These are phyloP conservation scores for Pyrus bretschneideri DNA, from an alignment of 306 rosid genomes.

Conservation along the genomic window DNA sequence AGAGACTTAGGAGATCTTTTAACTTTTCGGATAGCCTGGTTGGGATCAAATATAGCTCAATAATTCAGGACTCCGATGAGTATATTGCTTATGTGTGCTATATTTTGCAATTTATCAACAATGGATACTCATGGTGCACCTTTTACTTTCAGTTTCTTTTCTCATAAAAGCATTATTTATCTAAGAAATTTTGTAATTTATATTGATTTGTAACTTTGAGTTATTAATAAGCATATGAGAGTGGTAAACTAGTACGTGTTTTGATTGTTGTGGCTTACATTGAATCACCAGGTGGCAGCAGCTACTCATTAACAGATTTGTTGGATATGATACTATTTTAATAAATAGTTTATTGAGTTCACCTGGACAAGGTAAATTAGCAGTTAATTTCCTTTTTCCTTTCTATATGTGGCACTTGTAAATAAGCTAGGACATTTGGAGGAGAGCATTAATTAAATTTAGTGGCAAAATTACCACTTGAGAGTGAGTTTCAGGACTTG, in stretches of 20 bases:
- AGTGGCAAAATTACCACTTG: neutral
- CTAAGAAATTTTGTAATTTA: neutral
- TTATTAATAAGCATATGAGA: neutral
- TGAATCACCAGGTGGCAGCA: slow-evolving; percentile 86
- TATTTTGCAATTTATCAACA: neutral
- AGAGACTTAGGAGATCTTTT: neutral
- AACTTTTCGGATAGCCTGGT: neutral
- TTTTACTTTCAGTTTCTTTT: neutral
- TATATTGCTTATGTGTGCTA: neutral
- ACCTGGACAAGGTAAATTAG: slow-evolving; percentile 81
- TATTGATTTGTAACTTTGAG: neutral
- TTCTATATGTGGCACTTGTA: neutral
- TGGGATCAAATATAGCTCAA: neutral
- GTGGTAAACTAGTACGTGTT: slow-evolving; percentile 1
- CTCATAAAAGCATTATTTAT: neutral
- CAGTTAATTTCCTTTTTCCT: neutral
- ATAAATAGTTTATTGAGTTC: slow-evolving; percentile 91
- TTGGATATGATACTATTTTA: slow-evolving; percentile 97
- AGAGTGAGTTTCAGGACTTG: neutral
- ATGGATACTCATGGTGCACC: neutral
- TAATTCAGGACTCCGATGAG: neutral
- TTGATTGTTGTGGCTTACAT: neutral
- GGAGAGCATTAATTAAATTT: neutral
- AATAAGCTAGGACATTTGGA: neutral
- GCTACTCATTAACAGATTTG: slow-evolving; percentile 89